These are phyloP conservation scores for Russula earlei DNA, from an alignment of 768 basidiomycete species.

Conservation along the genomic window DNA sequence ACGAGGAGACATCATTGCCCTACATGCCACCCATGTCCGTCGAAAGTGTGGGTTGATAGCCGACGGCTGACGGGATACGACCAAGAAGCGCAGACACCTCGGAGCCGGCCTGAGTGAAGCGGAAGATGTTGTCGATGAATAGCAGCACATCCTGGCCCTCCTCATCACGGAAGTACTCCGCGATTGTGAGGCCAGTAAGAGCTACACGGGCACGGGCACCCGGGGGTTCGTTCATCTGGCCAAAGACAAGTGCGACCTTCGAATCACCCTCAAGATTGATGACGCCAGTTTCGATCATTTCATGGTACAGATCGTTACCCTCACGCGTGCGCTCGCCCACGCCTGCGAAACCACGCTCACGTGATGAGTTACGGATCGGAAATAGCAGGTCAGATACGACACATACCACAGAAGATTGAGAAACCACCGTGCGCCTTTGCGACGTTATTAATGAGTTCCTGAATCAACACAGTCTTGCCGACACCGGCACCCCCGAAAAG, in stretches of 20 bases:
- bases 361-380: neutral
- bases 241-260: conserved; percentile 99
- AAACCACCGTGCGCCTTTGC: conserved; percentile 99
- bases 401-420: conserved; percentile 92
- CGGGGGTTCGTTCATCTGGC: conserved; percentile 99
- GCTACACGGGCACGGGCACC: conserved; percentile 99
- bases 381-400: neutral
- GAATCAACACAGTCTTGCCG: conserved; percentile 99
- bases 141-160: conserved; percentile 99
- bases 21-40: conserved; percentile 99
- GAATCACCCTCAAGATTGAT: conserved; percentile 99
- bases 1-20: conserved; percentile 25
- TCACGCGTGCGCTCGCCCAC: conserved; percentile 99
- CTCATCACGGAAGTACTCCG: conserved; percentile 99
- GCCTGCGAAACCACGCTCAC: conserved; percentile 40
- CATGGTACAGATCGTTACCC: conserved; percentile 98
- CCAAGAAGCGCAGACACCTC: conserved; percentile 99
- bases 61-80: conserved; percentile 99
- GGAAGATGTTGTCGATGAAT: conserved; percentile 99
- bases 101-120: conserved; percentile 99
- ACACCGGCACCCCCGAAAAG: conserved; percentile 99
- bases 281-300: conserved; percentile 99
- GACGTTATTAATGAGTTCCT: conserved; percentile 99
- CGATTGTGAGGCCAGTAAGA: conserved; percentile 96
- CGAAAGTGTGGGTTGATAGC: conserved; percentile 99